A percentile compares a stretch with the other conserved stretches of the same genome.
Evolutionary conservation across 192 early-diverging fungal species (phyloP).

Genomic region (Coemansia sp.): DNA sequence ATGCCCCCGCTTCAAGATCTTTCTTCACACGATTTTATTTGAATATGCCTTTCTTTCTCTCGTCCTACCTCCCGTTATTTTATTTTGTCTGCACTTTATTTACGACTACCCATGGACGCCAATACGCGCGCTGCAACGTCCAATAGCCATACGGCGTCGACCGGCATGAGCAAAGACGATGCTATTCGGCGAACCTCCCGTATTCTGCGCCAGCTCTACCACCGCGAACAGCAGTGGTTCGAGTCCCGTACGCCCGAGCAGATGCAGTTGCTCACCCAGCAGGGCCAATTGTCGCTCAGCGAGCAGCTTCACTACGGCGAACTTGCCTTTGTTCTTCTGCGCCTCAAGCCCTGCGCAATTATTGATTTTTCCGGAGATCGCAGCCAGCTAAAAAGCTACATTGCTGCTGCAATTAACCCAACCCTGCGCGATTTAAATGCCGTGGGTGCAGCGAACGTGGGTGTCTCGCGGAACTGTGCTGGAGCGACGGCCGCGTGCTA

Average conservation of each 20-base stretch:
- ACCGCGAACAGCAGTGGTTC: conserved; percentile 42
- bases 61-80: background rate
- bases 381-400: conserved; percentile 27
- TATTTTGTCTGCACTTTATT: background rate
- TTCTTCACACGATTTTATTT: background rate
- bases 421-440: conserved; percentile 40
- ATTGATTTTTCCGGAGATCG: conserved; percentile 44
- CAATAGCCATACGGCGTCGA: background rate
- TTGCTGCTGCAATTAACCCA: conserved; percentile 23
- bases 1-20: background rate
- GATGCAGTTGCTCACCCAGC: conserved; percentile 27
- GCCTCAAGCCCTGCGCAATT: conserved; percentile 45
- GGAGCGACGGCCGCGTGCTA: conserved; percentile 19
- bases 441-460: conserved; percentile 13
- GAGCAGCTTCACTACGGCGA: conserved; percentile 53
- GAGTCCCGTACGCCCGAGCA: conserved; percentile 26
- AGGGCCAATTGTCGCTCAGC: conserved; percentile 28
- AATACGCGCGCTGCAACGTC: background rate
- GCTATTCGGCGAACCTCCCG: conserved; percentile 38
- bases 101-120: background rate
- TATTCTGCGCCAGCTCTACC: conserved; percentile 40
- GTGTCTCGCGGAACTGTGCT: background rate
- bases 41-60: background rate
- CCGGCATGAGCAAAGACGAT: conserved; percentile 17
- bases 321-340: conserved; percentile 37